These are phyloP conservation scores for Lactarius hatsudake DNA, from an alignment of 768 basidiomycete species.

Conservation along the genomic window DNA sequence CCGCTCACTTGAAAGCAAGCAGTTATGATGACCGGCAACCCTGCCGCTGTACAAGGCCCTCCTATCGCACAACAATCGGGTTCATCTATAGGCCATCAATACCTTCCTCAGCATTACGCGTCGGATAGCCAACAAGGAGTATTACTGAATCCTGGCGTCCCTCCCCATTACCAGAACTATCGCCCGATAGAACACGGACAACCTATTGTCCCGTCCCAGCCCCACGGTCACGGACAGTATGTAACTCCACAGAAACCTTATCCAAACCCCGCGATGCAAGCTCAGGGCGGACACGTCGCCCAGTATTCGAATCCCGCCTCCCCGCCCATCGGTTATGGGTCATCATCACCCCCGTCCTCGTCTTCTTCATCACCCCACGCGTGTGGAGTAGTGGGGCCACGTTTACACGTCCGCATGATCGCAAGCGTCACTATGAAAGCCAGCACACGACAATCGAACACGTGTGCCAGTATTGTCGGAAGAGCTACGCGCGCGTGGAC, in stretches of 20 bases:
- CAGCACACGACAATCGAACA: conserved; percentile 67
- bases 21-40: conserved; percentile 10
- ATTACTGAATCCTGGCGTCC: conserved; percentile 23
- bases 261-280: conserved; percentile 19
- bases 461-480: conserved; percentile 68
- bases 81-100: conserved; percentile 15
- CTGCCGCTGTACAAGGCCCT: neutral
- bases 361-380: conserved; percentile 60
- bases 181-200: conserved; percentile 24
- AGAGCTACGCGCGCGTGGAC: conserved; percentile 75
- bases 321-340: conserved; percentile 27
- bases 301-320: conserved; percentile 27
- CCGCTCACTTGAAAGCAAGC: neutral
- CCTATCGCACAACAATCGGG: conserved; percentile 24
- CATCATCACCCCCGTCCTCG: conserved; percentile 31
- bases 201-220: conserved; percentile 26
- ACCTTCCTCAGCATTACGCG: conserved; percentile 17
- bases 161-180: conserved; percentile 24
- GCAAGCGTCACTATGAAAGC: conserved; percentile 77
- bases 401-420: conserved; percentile 78
- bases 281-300: conserved; percentile 14
- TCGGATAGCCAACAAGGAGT: conserved; percentile 13
- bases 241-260: conserved; percentile 16
- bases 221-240: neutral
- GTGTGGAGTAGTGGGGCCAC: conserved; percentile 73